Evolutionary conservation across 306 rosid genomes (phyloP).

Genomic region (Fagus sylvatica): DNA sequence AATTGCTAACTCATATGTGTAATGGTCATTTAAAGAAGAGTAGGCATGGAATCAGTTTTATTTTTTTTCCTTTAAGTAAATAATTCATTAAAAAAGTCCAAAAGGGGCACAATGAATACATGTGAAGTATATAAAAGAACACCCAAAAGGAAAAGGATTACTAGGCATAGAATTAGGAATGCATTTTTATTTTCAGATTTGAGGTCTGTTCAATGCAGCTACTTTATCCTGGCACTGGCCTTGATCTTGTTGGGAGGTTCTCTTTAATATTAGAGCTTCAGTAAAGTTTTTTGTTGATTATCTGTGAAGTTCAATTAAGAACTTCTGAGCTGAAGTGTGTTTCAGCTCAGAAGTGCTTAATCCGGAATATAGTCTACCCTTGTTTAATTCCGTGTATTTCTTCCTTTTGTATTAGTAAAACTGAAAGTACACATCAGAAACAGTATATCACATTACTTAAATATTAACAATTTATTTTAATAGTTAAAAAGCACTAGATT

Average conservation of each 20-base stretch:
- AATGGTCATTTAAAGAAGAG: background rate
- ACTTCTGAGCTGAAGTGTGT: background rate
- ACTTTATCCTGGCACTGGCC: background rate
- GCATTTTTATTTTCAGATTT: background rate
- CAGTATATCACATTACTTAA: background rate
- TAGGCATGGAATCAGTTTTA: background rate
- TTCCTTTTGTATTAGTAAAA: background rate
- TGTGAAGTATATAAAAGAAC: too few species aligned
- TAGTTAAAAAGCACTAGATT: background rate
- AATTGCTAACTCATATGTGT: background rate
- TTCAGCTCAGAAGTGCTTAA: background rate
- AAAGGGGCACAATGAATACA: too few species aligned
- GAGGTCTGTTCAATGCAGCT: background rate
- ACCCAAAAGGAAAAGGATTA: too few species aligned
- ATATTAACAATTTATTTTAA: background rate
- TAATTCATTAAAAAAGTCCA: too few species aligned
- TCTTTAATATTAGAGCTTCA: background rate
- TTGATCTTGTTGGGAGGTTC: background rate
- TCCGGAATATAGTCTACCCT: background rate
- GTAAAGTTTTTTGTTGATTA: background rate
- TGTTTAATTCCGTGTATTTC: background rate
- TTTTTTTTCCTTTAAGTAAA: too few species aligned
- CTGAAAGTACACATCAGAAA: background rate
- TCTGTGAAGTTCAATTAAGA: background rate
- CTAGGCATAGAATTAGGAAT: background rate